Base-by-base conservation (phyloP, 2,329 filamentous ascomycete species). In the Drechslerella stenobrocha region DNA sequence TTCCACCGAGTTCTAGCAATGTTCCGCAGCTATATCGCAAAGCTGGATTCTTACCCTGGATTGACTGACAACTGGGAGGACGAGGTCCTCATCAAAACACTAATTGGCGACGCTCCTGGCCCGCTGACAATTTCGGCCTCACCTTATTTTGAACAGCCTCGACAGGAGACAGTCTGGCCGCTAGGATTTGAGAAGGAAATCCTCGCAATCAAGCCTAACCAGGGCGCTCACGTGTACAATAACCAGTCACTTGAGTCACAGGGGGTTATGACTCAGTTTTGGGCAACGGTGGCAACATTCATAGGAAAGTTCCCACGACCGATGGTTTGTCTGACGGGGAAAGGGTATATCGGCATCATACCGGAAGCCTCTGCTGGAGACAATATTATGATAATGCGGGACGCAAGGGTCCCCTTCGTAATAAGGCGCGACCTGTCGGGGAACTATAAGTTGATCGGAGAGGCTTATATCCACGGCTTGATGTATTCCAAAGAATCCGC, bases 341-440 rank as follows among this genome's bases (percentile, higher is more conserved):
- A 42, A 18, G 37, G 37, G 22, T 42, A 20, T 42, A 20, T 42
- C 3, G 37, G 37, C 3, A 9, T 42, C 8, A 18, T 42, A 18
- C 37, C 37, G 15, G 15, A 2, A 20, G 37, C n/a, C 4, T 20
- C 18, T 2, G n/a, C 15, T 18, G 37, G 37, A 3, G 37, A 42
- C 9, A 42, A 42, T 3, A 42, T 42, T 20, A 42, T 42, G 37
- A 42, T 42, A 4, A 42, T 42, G 37, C 37, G 37, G 15, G 37
- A 42, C 18, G 37, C 37, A 18, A 42, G 22, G 9, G 37, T 42
- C 3, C 37, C 37, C 7, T 42, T 42, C 22, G 13, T 42, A 18
- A 18, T 42, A 9, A 42, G 37, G 37, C 4, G 15, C 34, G 30
- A 6, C 30, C 6, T 6, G 7, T 18, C 15, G 9, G 37, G 37